Base-by-base conservation (phyloP, 306 rosid species). In the Dryas drummondii region DNA sequence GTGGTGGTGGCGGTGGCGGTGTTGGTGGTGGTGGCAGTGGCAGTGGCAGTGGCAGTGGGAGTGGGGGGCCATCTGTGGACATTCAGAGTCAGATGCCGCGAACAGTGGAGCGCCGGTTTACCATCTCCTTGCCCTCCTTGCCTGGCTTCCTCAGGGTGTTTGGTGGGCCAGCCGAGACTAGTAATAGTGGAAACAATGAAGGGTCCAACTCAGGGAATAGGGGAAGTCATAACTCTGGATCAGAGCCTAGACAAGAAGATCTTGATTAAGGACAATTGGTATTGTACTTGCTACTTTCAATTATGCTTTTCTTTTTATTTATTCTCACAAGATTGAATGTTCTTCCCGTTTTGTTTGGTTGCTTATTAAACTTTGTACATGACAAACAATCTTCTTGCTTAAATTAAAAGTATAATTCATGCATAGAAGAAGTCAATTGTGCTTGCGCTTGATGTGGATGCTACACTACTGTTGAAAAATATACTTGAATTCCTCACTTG, bases 221-320 rank as follows among this genome's bases (percentile, higher is more conserved):
- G 75, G 97, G 93, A 51, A 82, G 81, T 75, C 96, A 48, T 80
- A 87, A 84, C 85, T 79, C 88, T 73, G 88, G 82, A 75, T 75
- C 97, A 3, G 98, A 88, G 83, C 90, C 98, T 51, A 85, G 96
- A 82, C 92, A 89, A 68, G 99, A 96, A 85, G 99, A 92, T 88
- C 96, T 92, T 62, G 97, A 96, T 72, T 96, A 76, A 92, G 82
- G 73, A 54, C 19, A 52, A 19, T 66, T 68, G 86, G 70, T 83
- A 83, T 71, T 76, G 81, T 76, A 75, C 81, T 81, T 58, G 91
- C 81, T 76, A 78, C 86, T 45, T 12, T 41, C 22, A 62, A 14
- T 60, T 19, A 19, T n/a, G 2, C 22, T 53, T 64, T 61, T 76
- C 54, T 10, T 76, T 78, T 76, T 50, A 9, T 37, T 73, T 71